A percentile compares a stretch with the other conserved stretches of the same genome.
phyloP scores from a whole-genome alignment of 352 stramenopile genomes.

The Globisporangium cederbergense region DNA sequence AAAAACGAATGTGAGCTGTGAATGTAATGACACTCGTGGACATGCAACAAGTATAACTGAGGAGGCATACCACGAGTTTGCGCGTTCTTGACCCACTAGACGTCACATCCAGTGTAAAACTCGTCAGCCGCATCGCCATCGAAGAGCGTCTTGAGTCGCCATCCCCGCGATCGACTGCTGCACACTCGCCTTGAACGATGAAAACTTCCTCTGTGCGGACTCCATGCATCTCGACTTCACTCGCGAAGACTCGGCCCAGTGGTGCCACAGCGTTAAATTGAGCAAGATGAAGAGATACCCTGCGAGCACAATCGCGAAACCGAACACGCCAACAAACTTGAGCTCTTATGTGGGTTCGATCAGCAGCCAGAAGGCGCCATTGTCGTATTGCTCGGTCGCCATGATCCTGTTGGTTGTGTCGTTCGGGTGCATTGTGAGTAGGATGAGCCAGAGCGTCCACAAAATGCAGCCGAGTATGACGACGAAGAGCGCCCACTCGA shows the following conservation, averaged over 20 bases:
- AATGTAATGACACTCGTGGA: background rate
- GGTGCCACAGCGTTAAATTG: background rate
- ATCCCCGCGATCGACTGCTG: background rate
- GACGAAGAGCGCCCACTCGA: background rate
- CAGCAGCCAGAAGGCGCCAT: conserved; percentile 36
- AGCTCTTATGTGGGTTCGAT: conserved; percentile 23
- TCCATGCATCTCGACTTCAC: background rate
- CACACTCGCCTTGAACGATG: background rate
- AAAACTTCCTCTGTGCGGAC: background rate
- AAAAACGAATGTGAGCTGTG: background rate
- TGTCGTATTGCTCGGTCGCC: conserved; percentile 26
- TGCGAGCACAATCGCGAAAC: conserved; percentile 16
- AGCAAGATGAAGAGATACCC: conserved; percentile 26
- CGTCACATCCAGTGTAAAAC: background rate
- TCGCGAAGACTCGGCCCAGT: background rate
- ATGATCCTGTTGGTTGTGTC: conserved; percentile 31
- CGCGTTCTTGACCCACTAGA: background rate
- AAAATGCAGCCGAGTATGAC: conserved; percentile 16
- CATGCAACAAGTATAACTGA: background rate
- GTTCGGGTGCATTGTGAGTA: conserved; percentile 29
- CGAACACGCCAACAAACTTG: conserved; percentile 15
- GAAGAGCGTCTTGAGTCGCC: no score
- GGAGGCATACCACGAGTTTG: background rate
- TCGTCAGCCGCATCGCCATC: background rate
- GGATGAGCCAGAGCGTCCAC: conserved; percentile 30